A percentile compares a stretch with the other conserved stretches of the same genome.
Evolutionary conservation across 2,329 filamentous ascomycete genomes (phyloP).

Genomic region (Exophiala spinifera): DNA sequence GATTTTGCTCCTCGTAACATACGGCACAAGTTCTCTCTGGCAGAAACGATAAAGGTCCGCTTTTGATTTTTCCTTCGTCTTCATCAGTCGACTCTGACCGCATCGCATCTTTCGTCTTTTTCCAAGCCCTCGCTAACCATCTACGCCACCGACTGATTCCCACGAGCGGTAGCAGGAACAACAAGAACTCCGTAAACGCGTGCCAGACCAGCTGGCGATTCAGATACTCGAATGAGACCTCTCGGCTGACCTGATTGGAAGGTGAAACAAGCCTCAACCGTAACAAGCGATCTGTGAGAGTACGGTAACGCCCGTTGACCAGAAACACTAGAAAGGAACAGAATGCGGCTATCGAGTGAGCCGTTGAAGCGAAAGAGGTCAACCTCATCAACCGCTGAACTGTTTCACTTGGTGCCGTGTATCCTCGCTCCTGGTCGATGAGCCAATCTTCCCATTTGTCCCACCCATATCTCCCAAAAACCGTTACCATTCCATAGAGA

Average conservation of each 20-base stretch:
- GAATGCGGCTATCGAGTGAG: constrained; percentile 78
- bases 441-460: constrained; percentile 87
- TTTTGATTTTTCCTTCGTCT: constrained; percentile 53
- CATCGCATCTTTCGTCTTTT: constrained; percentile 68
- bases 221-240: constrained; percentile 95
- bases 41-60: constrained; percentile 77
- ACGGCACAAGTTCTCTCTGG: constrained; percentile 95
- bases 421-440: constrained; percentile 70
- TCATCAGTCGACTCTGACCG: constrained; percentile 44
- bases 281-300: constrained; percentile 79
- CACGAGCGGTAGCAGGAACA: constrained; percentile 94
- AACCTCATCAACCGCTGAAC: constrained; percentile 62
- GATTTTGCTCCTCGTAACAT: constrained; percentile 91
- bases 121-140: constrained; percentile 84
- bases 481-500: constrained; percentile 78
- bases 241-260: constrained; percentile 78
- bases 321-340: constrained; percentile 87
- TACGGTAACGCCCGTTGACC: constrained; percentile 85
- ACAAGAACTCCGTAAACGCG: constrained; percentile 97
- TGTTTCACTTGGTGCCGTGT: constrained; percentile 44
- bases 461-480: constrained; percentile 87
- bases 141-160: constrained; percentile 90
- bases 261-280: constrained; percentile 81
- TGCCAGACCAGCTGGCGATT: constrained; percentile 99
- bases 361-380: constrained; percentile 66